Base-by-base conservation (phyloP, 345 rosid genomes). In the Draba incana region DNA sequence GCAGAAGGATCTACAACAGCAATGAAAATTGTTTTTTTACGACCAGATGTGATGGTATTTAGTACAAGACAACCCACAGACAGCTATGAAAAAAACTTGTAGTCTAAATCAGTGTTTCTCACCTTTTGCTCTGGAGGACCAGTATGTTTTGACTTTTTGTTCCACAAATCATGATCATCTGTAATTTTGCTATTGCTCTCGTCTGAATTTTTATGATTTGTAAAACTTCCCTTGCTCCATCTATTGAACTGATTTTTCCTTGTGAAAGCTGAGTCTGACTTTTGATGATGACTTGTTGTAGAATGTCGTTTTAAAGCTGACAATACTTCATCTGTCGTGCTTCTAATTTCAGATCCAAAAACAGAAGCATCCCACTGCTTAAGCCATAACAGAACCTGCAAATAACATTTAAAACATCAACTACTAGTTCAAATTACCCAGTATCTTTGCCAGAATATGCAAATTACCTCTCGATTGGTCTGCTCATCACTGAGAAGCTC, bases 351-450 rank as follows among this genome's bases (percentile, higher is more conserved):
- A 75, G 97, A 91, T 70, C 96, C 96, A 81, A 88, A 94, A 81
- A 94, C 99, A 84, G 85, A 79, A 51, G 97, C 84, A 76, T 94
- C 99, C 99, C 99, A 94, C 76, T 94, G 96, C 81, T 94, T 94
- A 75, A 94, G 80, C 99, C 99, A 94, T 42, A 88, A 70, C 52
- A 91, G 90, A 43, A 91, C 96, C 99, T 94, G 82, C 66, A 79
- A 12, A 69, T 49, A 41, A 46, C 41, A 62, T 42, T 33, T 27
- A 69, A 25, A 51, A 35, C 41, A 9, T 63, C 68, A 57, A 43
- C 37, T 14, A 72, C 37, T 49, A 38, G 24, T 47, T 16, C 52
- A 8, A 48, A 27, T 13, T 35, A 15, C 31, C 46, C 11, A 39
- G 38, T 52, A 23, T 16, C 5, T 16, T 51, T n/a, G 25, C 68